Conservation (phyloP, 2,329 filamentous ascomycete genomes). For the Fulvia fulva region DNA sequence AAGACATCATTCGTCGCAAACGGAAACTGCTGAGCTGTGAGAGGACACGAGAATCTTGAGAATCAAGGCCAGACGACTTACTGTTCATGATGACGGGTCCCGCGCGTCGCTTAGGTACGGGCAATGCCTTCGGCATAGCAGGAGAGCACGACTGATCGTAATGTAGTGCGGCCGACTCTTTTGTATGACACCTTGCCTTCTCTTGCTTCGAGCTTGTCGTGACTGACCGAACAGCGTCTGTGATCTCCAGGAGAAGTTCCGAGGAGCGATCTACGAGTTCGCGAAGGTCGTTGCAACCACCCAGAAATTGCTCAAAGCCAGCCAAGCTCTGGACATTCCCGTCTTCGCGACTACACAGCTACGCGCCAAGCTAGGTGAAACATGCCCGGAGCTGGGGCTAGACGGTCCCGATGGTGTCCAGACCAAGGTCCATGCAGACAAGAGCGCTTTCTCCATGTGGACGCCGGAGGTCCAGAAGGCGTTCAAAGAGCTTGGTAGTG, state of each 20-base stretch:
- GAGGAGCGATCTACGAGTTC: conserved; percentile 76
- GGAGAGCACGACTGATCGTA: background rate
- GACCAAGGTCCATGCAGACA: conserved; percentile 65
- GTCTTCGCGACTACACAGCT: conserved; percentile 86
- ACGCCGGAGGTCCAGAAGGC: conserved; percentile 60
- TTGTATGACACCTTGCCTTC: conserved; percentile 1
- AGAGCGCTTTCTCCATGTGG: conserved; percentile 87
- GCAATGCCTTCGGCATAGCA: background rate
- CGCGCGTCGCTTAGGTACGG: conserved; percentile 2
- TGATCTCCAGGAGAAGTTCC: conserved; percentile 92
- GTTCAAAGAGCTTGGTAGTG: conserved; percentile 38
- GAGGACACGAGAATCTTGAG: background rate
- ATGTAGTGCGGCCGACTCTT: conserved; percentile 4
- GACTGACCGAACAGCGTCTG: conserved; percentile 63
- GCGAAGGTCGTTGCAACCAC: conserved; percentile 62
- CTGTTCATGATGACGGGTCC: conserved; percentile 6
- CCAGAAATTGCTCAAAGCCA: conserved; percentile 50
- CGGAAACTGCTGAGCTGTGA: background rate
- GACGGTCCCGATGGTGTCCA: conserved; percentile 48
- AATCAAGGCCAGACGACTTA: background rate
- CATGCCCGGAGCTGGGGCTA: conserved; percentile 65
- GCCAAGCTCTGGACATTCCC: conserved; percentile 62
- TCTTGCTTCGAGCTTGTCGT: background rate
- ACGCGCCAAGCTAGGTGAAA: conserved; percentile 70
- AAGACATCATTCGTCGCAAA: background rate